Evolutionary conservation across 768 basidiomycete species (phyloP).

Genomic region (Kwoniella sp.): DNA sequence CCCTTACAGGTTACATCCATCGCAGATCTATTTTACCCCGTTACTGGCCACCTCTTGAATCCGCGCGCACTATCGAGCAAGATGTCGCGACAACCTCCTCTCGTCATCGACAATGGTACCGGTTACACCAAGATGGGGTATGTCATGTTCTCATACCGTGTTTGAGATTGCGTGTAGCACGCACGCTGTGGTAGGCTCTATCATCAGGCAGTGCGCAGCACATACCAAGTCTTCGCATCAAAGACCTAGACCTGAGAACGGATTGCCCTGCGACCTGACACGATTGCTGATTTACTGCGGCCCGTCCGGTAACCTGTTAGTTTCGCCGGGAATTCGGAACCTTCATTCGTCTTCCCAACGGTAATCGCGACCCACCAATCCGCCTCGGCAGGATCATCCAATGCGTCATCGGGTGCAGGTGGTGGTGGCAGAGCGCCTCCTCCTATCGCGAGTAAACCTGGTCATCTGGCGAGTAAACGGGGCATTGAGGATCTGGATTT

Average conservation of each 20-base stretch:
- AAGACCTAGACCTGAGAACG: too few species aligned
- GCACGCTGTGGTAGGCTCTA: too few species aligned
- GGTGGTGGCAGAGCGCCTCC: constrained; percentile 55
- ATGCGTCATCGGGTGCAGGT: constrained; percentile 56
- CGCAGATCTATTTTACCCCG: too few species aligned
- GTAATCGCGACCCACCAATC: constrained; percentile 86
- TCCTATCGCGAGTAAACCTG: constrained; percentile 77
- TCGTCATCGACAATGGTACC: constrained; percentile 97
- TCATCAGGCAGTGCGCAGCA: too few species aligned
- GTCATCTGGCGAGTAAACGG: constrained; percentile 90
- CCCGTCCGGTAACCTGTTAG: too few species aligned
- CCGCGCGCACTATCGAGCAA: constrained; percentile 2
- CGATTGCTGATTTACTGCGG: too few species aligned
- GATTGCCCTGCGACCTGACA: too few species aligned
- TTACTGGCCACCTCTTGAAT: too few species aligned
- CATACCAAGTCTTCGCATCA: too few species aligned
- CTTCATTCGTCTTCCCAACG: constrained; percentile 98
- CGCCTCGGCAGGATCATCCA: constrained; percentile 59
- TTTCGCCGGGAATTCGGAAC: constrained; percentile 98
- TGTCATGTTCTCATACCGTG: constrained; percentile 39
- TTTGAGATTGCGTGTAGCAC: too few species aligned
- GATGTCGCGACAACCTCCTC: constrained; percentile 87
- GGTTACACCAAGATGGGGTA: constrained; percentile 97
- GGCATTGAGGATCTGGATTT: constrained; percentile 99
- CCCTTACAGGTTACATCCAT: background rate